These are phyloP conservation scores for Herpetomonas muscarum DNA, from an alignment of 208 protist species.

Conservation along the genomic window DNA sequence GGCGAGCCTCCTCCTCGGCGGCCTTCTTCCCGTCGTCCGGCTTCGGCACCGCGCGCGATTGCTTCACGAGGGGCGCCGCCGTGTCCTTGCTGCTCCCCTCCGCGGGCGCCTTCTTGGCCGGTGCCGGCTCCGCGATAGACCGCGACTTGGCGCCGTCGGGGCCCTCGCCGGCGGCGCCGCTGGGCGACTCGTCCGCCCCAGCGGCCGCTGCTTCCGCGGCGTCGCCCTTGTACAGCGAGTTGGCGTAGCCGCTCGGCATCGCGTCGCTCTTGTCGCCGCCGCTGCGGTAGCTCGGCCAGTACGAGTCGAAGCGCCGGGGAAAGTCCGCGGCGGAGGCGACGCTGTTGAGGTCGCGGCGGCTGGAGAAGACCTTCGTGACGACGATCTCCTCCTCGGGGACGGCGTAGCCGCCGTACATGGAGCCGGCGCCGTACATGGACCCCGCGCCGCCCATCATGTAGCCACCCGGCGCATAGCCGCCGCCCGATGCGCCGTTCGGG, in stretches of 20 bases:
- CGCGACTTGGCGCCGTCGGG: background rate
- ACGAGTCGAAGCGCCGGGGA: slow-evolving; percentile 42
- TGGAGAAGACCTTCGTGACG: slow-evolving; percentile 70
- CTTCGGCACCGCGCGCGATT: background rate
- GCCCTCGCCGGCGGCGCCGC: background rate
- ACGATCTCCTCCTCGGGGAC: slow-evolving; percentile 33
- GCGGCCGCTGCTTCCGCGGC: background rate
- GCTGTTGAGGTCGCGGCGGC: slow-evolving; percentile 49
- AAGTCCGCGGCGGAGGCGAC: slow-evolving; percentile 44
- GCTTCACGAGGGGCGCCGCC: background rate
- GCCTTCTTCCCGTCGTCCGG: background rate
- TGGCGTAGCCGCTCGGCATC: slow-evolving; percentile 15
- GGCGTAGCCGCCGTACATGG: slow-evolving; percentile 29
- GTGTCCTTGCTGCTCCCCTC: background rate
- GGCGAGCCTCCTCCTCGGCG: background rate
- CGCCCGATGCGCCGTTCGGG: slow-evolving; percentile 4
- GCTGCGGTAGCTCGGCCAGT: slow-evolving; percentile 32
- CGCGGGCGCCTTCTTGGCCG: too few relatives aligned
- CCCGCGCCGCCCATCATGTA: slow-evolving; percentile 16
- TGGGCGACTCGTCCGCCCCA: background rate
- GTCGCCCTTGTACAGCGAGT: slow-evolving; percentile 3
- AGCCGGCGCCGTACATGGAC: slow-evolving; percentile 39
- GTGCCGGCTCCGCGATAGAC: too few relatives aligned
- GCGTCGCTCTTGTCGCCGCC: slow-evolving; percentile 5
- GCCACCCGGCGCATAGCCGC: slow-evolving; percentile 18